A percentile compares a stretch with the other conserved stretches of the same genome.
Conservation (phyloP, 345 rosid species). For the Carallia brachiata region DNA sequence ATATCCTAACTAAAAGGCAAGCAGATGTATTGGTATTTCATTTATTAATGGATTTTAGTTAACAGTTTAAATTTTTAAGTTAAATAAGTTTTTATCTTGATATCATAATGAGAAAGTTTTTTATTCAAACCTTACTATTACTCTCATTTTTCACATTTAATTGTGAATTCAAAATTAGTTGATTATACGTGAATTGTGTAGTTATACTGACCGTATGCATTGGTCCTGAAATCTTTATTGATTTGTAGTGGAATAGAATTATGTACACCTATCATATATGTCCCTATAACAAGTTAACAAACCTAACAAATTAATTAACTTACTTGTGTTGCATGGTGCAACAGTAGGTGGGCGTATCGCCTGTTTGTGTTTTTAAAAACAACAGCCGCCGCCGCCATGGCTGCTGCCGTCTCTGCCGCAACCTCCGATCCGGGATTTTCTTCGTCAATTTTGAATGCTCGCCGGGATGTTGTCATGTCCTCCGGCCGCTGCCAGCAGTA, state of each 20-base stretch:
- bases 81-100: too few species aligned
- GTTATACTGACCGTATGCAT: neutral
- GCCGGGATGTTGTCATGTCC: conserved; percentile 83
- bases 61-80: too few species aligned
- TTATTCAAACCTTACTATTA: too few species aligned
- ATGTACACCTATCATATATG: conserved; percentile 11
- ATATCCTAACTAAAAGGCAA: too few species aligned
- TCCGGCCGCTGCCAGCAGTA: conserved; percentile 98
- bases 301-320: conserved; percentile 1
- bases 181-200: neutral
- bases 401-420: conserved; percentile 79
- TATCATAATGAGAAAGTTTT: too few species aligned
- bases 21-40: too few species aligned
- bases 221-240: neutral
- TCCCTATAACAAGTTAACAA: conserved; percentile 5
- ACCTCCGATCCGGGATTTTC: conserved; percentile 79
- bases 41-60: too few species aligned
- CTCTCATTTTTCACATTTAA: too few species aligned
- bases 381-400: conserved; percentile 82
- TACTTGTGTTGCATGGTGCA: conserved; percentile 69
- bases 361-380: conserved; percentile 69
- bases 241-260: conserved; percentile 4
- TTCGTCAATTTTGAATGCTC: conserved; percentile 64
- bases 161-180: neutral
- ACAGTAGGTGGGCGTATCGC: conserved; percentile 62